These are phyloP conservation scores for Fusarium oligoseptatum DNA, from an alignment of 2,329 filamentous ascomycete species.

Conservation along the genomic window DNA sequence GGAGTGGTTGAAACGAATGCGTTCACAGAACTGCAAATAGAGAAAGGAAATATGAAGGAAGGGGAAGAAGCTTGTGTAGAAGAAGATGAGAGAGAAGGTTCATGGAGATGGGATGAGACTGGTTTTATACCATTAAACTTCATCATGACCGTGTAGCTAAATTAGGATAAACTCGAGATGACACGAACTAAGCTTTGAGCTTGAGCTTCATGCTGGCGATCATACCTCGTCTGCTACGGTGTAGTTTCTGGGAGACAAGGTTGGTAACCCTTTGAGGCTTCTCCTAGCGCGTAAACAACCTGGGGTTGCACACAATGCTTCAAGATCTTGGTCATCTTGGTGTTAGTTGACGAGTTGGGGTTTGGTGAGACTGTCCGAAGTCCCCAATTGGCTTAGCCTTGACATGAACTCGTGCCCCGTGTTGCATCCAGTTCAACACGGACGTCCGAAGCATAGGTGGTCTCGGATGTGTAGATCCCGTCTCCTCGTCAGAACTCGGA, in stretches of 20 bases:
- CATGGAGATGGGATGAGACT: conserved; percentile 26
- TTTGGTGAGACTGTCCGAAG: conserved; percentile 11
- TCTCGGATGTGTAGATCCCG: conserved; percentile 46
- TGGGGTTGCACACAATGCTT: conserved; percentile 9
- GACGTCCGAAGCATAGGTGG: conserved; percentile 20
- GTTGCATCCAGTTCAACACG: conserved; percentile 4
- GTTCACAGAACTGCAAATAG: conserved; percentile 48
- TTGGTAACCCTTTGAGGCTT: conserved; percentile 17
- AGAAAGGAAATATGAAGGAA: conserved; percentile 23
- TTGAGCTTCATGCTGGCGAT: conserved; percentile 22
- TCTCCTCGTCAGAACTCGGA: conserved; percentile 6
- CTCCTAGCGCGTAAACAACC: conserved; percentile 10
- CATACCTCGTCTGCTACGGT: conserved; percentile 33
- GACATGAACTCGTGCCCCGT: neutral
- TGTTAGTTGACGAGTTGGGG: conserved; percentile 7
- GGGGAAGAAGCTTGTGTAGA: conserved; percentile 29
- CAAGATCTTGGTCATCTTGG: conserved; percentile 4
- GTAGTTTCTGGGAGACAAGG: conserved; percentile 12
- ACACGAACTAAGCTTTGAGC: conserved; percentile 13
- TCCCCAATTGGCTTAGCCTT: conserved; percentile 7
- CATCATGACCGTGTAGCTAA: conserved; percentile 25
- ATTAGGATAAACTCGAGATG: conserved; percentile 32
- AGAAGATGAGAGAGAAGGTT: conserved; percentile 22
- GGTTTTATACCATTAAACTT: conserved; percentile 40
- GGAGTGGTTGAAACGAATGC: conserved; percentile 45